Evolutionary conservation across 139 green algal genomes (phyloP).

Genomic region (Coelastrella sp.): DNA sequence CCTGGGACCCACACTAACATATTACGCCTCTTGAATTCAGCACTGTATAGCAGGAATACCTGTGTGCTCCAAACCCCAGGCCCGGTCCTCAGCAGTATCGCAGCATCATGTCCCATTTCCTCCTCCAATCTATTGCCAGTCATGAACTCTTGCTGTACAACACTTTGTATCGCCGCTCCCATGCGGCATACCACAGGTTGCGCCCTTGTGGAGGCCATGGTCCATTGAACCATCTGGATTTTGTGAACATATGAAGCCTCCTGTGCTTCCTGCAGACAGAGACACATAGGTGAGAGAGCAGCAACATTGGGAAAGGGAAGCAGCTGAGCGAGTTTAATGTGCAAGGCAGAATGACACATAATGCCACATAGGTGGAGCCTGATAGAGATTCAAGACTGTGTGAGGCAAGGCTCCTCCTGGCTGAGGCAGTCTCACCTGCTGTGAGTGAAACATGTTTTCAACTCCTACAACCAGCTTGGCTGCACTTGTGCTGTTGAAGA

Average conservation of each 20-base stretch:
- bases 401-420: too few relatives aligned
- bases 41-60: too few relatives aligned
- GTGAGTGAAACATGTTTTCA: slow-evolving; percentile 36
- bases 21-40: too few relatives aligned
- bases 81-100: slow-evolving; percentile 42
- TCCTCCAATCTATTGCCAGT: background rate
- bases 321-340: too few relatives aligned
- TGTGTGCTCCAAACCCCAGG: slow-evolving; percentile 41
- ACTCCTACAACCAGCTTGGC: slow-evolving; percentile 36
- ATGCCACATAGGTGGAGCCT: too few relatives aligned
- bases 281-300: too few relatives aligned
- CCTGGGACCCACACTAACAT: background rate
- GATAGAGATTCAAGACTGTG: too few relatives aligned
- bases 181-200: slow-evolving; percentile 45
- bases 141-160: slow-evolving; percentile 13
- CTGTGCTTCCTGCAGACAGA: slow-evolving; percentile 20
- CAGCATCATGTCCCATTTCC: slow-evolving; percentile 34
- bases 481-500: slow-evolving; percentile 29
- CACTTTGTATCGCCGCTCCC: slow-evolving; percentile 12
- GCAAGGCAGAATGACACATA: too few relatives aligned
- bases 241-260: slow-evolving; percentile 43
- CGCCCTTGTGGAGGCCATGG: slow-evolving; percentile 29
- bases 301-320: too few relatives aligned
- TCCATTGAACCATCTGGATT: slow-evolving; percentile 38
- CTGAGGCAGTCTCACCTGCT: background rate